Evolutionary conservation across 768 basidiomycete species (phyloP).

Genomic region (Clitopilus passeckerianus): DNA sequence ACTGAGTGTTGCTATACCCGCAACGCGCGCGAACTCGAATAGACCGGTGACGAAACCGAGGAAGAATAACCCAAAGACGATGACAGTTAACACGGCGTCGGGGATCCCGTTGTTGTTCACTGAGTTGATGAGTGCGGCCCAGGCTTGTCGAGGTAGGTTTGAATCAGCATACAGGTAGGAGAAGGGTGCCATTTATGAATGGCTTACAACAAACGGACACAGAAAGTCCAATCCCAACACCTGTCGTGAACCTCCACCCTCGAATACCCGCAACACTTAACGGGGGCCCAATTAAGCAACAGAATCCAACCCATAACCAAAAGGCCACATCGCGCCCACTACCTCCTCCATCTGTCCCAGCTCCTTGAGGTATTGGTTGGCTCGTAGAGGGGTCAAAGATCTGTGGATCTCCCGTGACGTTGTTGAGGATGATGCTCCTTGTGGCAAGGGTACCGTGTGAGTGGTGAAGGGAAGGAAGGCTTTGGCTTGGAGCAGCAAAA

Average conservation of each 20-base stretch:
- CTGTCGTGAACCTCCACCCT: slow-evolving; percentile 52
- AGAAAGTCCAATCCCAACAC: slow-evolving; percentile 48
- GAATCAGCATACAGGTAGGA: neutral
- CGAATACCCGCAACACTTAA: slow-evolving; percentile 54
- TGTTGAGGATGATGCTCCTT: slow-evolving; percentile 15
- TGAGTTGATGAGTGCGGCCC: slow-evolving; percentile 61
- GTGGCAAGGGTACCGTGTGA: slow-evolving; percentile 8
- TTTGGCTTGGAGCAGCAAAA: slow-evolving; percentile 1
- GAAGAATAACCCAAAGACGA: slow-evolving; percentile 44
- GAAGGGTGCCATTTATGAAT: slow-evolving; percentile 9
- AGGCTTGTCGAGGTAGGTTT: slow-evolving; percentile 31
- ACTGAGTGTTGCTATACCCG: slow-evolving; percentile 41
- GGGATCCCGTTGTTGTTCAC: slow-evolving; percentile 40
- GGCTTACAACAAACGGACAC: slow-evolving; percentile 34
- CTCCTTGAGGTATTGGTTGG: slow-evolving; percentile 43
- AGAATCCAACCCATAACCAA: slow-evolving; percentile 54
- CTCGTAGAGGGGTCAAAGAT: slow-evolving; percentile 42
- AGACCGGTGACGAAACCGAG: slow-evolving; percentile 49
- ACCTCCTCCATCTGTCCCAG: slow-evolving; percentile 58
- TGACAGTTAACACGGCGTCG: slow-evolving; percentile 45
- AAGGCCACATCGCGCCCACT: slow-evolving; percentile 38
- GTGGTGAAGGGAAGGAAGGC: neutral
- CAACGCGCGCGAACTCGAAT: slow-evolving; percentile 44
- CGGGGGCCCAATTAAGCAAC: slow-evolving; percentile 45
- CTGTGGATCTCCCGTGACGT: slow-evolving; percentile 31